Conservation (phyloP, 352 stramenopile genomes). For the Aphanomyces cochlioides region DNA sequence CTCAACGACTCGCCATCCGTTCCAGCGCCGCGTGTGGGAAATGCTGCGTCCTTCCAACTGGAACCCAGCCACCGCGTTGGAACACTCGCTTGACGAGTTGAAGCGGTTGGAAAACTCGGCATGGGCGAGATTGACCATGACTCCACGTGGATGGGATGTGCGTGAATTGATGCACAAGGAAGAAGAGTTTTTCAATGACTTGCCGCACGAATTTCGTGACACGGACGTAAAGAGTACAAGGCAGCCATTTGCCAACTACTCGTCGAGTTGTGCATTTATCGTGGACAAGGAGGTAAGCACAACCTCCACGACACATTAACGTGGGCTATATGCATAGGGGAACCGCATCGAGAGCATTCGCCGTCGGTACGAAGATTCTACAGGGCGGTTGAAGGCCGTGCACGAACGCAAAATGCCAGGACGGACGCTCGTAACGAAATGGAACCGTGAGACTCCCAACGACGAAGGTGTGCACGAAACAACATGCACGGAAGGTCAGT, state of each 20-base stretch:
- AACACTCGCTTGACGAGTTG: conserved; percentile 52
- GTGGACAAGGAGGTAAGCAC: conserved; percentile 15
- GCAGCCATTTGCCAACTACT: conserved; percentile 24
- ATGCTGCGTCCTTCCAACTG: conserved; percentile 49
- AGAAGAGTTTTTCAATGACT: conserved; percentile 54
- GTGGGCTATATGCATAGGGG: conserved; percentile 34
- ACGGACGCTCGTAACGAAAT: conserved; percentile 42
- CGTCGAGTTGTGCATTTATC: conserved; percentile 16
- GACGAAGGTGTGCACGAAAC: conserved; percentile 42
- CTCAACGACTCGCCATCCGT: no score
- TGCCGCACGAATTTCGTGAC: conserved; percentile 34
- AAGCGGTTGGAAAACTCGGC: conserved; percentile 44
- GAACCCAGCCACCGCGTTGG: conserved; percentile 53
- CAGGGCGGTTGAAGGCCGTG: conserved; percentile 43
- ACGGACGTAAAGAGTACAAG: conserved; percentile 19
- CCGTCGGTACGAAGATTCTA: conserved; percentile 49
- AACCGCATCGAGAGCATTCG: conserved; percentile 38
- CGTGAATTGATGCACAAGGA: conserved; percentile 34
- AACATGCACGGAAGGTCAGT: conserved; percentile 35
- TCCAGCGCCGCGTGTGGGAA: conserved; percentile 43
- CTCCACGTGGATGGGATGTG: conserved; percentile 14
- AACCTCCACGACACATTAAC: no score
- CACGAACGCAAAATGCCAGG: conserved; percentile 44
- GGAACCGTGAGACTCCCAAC: conserved; percentile 35
- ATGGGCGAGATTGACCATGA: conserved; percentile 33